Percentiles rank a stretch among this genome's conserved stretches.
Evolutionary conservation across 129 eudicot species (phyloP).

Genomic region (Escallonia rubra): DNA sequence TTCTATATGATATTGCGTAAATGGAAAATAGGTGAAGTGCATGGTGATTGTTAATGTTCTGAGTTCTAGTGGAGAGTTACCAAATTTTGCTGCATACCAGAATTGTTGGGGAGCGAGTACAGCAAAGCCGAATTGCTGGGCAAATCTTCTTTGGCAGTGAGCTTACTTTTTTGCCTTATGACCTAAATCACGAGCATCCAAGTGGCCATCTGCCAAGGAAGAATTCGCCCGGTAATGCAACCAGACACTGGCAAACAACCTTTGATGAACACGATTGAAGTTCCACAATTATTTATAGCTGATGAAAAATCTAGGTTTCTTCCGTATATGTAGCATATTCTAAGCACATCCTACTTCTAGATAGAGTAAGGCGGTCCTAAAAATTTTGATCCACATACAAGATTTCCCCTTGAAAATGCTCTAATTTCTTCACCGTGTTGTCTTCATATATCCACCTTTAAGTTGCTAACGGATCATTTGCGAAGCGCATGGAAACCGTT

Average conservation of each 20-base stretch:
- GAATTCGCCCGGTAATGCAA: slow-evolving; percentile 11
- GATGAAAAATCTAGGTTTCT: not conserved
- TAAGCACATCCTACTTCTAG: not conserved
- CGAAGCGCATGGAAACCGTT: too few species aligned
- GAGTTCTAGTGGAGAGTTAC: not conserved
- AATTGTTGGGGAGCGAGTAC: not conserved
- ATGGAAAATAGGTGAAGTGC: too few species aligned
- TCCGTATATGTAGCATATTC: slow-evolving; percentile 1
- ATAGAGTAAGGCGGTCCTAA: not conserved
- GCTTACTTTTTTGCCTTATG: too few species aligned
- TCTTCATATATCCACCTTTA: too few species aligned
- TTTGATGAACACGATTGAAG: not conserved
- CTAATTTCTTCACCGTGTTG: too few species aligned
- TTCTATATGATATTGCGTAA: too few species aligned
- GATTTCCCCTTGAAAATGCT: too few species aligned
- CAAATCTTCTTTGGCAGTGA: slow-evolving; percentile 21
- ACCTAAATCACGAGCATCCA: too few species aligned
- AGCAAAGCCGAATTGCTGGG: slow-evolving; percentile 11
- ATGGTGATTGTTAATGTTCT: not conserved
- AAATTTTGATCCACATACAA: too few species aligned
- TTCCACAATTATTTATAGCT: not conserved
- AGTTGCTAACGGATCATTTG: too few species aligned
- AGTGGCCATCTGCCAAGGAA: slow-evolving; percentile 10
- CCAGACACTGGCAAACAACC: not conserved
- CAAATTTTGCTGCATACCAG: not conserved